Evolutionary conservation across 495 filamentous ascomycete species (phyloP).

Genomic region (Hypoxylon crocopeplum): DNA sequence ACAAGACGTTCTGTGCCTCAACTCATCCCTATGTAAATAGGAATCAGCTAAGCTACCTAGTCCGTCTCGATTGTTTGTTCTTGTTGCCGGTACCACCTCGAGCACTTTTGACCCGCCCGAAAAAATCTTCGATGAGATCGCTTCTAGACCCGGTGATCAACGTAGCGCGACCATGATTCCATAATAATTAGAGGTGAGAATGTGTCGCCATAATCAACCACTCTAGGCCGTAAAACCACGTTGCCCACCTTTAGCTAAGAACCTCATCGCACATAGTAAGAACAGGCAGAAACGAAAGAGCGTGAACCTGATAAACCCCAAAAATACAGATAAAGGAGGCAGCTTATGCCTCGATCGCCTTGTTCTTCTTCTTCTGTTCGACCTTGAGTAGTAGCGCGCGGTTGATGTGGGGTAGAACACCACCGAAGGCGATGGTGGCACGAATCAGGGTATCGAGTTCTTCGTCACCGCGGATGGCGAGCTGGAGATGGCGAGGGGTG

Average conservation of each 20-base stretch:
- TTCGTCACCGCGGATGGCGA: constrained; percentile 98
- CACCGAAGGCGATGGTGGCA: constrained; percentile 97
- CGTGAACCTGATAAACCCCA: constrained; percentile 4
- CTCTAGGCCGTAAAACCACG: constrained; percentile 6
- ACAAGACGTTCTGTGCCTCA: constrained; percentile 2
- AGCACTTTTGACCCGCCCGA: constrained; percentile 5
- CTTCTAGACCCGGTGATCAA: not conserved
- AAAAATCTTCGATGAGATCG: not conserved
- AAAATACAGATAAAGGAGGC: constrained; percentile 2
- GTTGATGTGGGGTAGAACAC: constrained; percentile 99
- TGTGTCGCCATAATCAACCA: constrained; percentile 25
- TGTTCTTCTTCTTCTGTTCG: constrained; percentile 98
- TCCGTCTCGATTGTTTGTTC: not conserved
- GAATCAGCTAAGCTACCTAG: constrained; percentile 15
- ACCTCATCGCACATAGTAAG: constrained; percentile 18
- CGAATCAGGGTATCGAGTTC: constrained; percentile 97
- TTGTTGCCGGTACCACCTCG: constrained; percentile 6
- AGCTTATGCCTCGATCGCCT: constrained; percentile 64
- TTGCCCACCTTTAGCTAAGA: constrained; percentile 2
- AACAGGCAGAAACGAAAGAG: constrained; percentile 30
- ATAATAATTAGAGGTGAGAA: constrained; percentile 9
- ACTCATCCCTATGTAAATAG: constrained; percentile 5
- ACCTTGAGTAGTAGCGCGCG: constrained; percentile 96
- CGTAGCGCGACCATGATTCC: constrained; percentile 19
- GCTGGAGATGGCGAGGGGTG: constrained; percentile 95